Conservation (phyloP, 1,139 yeast species). For the Yamadazyma sp. region DNA sequence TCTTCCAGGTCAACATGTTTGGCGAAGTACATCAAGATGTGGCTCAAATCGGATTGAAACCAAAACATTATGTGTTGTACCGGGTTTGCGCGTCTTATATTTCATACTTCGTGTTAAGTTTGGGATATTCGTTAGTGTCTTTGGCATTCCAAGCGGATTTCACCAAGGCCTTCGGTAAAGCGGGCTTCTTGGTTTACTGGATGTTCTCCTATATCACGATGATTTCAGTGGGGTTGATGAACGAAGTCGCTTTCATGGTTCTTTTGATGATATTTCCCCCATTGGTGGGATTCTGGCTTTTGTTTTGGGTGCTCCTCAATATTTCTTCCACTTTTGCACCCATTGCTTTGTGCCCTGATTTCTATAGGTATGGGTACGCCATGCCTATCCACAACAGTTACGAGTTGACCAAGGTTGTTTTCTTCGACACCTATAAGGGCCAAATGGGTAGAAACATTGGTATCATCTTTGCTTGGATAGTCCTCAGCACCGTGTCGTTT, state of each 20-base stretch:
- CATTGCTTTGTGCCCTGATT: conserved; percentile 31
- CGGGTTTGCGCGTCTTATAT: conserved; percentile 28
- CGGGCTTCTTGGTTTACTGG: conserved; percentile 49
- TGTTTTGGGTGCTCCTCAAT: conserved; percentile 41
- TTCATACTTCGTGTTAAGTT: conserved; percentile 37
- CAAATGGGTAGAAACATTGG: conserved; percentile 39
- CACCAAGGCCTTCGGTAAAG: conserved; percentile 35
- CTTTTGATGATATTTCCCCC: conserved; percentile 35
- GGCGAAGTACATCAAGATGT: conserved; percentile 52
- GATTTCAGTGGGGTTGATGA: conserved; percentile 44
- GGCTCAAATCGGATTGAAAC: conserved; percentile 30
- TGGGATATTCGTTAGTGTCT: conserved; percentile 39
- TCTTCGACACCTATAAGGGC: conserved; percentile 37
- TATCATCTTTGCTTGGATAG: conserved; percentile 36
- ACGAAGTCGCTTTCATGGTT: conserved; percentile 39
- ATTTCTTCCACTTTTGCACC: conserved; percentile 42
- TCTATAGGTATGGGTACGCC: conserved; percentile 39
- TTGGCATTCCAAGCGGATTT: conserved; percentile 47
- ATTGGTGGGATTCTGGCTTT: conserved; percentile 42
- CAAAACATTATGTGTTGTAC: conserved; percentile 30
- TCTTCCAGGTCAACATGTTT: conserved; percentile 58
- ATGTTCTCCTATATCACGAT: conserved; percentile 41
- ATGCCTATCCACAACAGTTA: conserved; percentile 40
- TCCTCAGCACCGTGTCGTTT: conserved; percentile 29
- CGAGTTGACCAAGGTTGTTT: conserved; percentile 37